Percentiles rank a stretch among this genome's conserved stretches.
Conservation (phyloP, 306 rosid genomes). For the Astragalus glycyphyllos region DNA sequence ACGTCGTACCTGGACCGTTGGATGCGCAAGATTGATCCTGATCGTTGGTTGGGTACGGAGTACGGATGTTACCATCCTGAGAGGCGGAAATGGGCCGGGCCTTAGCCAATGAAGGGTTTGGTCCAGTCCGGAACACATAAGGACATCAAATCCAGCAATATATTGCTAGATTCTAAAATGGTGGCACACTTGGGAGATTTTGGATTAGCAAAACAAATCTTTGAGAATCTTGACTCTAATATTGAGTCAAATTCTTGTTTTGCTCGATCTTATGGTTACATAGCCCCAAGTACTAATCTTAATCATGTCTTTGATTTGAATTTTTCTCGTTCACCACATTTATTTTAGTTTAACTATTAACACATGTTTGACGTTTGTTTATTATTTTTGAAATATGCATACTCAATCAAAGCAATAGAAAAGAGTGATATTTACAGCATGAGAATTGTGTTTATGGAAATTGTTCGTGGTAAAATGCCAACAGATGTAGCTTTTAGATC, state of each 20-base stretch:
- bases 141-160: conserved; percentile 46
- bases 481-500: conserved; percentile 66
- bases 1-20: no score
- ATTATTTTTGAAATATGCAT: conserved; percentile 68
- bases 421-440: conserved; percentile 92
- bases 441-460: conserved; percentile 92
- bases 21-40: no score
- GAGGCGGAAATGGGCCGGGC: no score
- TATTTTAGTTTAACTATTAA: not conserved
- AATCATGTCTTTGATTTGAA: no score
- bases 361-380: not conserved
- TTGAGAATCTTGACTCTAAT: conserved; percentile 66
- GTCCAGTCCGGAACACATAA: no score
- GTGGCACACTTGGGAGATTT: conserved; percentile 94
- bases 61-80: no score
- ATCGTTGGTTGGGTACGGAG: no score
- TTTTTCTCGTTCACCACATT: no score
- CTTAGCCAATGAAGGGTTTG: no score
- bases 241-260: conserved; percentile 69
- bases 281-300: conserved; percentile 77
- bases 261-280: conserved; percentile 86
- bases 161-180: conserved; percentile 78
- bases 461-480: conserved; percentile 84
- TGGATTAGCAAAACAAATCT: conserved; percentile 73
- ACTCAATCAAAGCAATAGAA: conserved; percentile 78